A percentile compares a stretch with the other conserved stretches of the same genome.
Evolutionary conservation across 2,329 filamentous ascomycete species (phyloP).

Genomic region (Ophiostoma novo-ulmi): DNA sequence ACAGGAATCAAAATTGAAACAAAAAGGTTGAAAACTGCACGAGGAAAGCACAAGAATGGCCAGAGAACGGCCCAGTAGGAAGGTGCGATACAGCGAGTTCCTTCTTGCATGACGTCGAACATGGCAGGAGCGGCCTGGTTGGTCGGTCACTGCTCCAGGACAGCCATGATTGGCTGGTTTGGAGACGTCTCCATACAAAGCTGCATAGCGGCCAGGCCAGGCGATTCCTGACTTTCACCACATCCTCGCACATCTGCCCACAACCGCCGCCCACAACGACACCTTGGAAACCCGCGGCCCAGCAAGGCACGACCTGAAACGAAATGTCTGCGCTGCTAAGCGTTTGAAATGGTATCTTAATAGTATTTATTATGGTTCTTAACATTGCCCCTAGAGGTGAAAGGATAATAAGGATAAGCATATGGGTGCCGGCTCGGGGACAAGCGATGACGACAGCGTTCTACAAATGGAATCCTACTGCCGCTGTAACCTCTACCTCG

Average conservation of each 20-base stretch:
- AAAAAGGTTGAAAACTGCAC: neutral
- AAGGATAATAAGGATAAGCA: slow-evolving; percentile 10
- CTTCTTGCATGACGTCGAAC: slow-evolving; percentile 9
- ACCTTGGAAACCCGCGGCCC: neutral
- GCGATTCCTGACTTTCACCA: slow-evolving; percentile 5
- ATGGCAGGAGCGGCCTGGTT: neutral
- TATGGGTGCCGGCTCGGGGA: neutral
- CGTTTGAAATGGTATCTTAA: neutral
- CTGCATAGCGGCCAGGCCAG: neutral
- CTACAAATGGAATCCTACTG: neutral
- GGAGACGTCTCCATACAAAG: neutral
- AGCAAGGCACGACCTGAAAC: slow-evolving; percentile 2
- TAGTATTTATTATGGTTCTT: neutral
- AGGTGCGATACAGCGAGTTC: slow-evolving; percentile 1
- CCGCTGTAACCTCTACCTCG: neutral
- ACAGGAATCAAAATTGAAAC: neutral
- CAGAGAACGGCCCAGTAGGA: neutral
- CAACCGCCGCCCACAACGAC: neutral
- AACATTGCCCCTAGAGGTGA: neutral
- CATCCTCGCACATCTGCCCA: neutral
- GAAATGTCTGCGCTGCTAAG: neutral
- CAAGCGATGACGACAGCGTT: slow-evolving; percentile 6
- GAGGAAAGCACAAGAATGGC: neutral
- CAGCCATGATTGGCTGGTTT: neutral
- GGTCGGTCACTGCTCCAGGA: neutral